A percentile compares a stretch with the other conserved stretches of the same genome.
These are phyloP conservation scores for Elsinoe perseae DNA, from an alignment of 2,329 filamentous ascomycete species.

Conservation along the genomic window DNA sequence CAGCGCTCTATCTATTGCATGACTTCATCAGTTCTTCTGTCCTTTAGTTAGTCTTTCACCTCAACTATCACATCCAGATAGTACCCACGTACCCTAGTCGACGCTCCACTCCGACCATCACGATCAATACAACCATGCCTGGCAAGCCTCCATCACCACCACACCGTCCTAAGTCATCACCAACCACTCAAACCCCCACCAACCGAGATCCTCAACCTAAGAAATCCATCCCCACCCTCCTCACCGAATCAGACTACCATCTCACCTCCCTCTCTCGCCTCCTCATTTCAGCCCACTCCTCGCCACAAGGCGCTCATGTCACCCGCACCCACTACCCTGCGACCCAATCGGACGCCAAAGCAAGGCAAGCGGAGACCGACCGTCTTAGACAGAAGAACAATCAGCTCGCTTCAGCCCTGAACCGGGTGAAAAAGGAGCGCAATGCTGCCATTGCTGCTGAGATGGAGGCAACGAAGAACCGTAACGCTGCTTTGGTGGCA, in stretches of 20 bases:
- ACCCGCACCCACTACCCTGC: not conserved
- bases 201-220: not conserved
- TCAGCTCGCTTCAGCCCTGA: not conserved
- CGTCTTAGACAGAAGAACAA: not conserved
- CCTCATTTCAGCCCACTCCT: not conserved
- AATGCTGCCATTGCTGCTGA: not conserved
- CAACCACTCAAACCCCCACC: not conserved
- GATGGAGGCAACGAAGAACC: not conserved
- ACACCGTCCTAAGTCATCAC: not conserved
- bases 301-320: not conserved
- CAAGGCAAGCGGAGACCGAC: not conserved
- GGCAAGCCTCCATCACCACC: not conserved
- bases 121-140: not conserved
- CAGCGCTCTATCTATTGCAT: not conserved
- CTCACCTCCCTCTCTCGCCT: not conserved
- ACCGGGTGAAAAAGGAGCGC: not conserved
- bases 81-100: not conserved
- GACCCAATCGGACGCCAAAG: not conserved
- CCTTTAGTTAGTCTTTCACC: not conserved
- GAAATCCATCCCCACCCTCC: not conserved
- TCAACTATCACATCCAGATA: not conserved
- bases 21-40: not conserved
- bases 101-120: too few relatives aligned
- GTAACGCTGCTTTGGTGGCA: too few relatives aligned
- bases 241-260: not conserved